Evolutionary conservation across 2,329 filamentous ascomycete species (phyloP).

Genomic region (Diaporthe nobilis): DNA sequence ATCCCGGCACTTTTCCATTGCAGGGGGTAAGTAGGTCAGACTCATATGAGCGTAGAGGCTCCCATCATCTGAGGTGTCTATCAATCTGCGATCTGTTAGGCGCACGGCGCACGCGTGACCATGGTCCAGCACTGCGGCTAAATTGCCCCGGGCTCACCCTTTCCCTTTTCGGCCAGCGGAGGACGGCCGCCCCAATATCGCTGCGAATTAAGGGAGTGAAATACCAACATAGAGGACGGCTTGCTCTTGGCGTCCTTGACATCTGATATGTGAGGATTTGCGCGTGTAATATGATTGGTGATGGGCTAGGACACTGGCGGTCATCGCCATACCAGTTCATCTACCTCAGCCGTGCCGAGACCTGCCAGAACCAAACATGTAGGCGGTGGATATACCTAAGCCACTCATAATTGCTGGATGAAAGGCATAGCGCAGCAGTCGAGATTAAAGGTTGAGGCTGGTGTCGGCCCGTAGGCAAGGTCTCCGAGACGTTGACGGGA

Average conservation of each 20-base stretch:
- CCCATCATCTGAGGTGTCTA: not conserved
- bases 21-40: not conserved
- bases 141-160: conserved; percentile 12
- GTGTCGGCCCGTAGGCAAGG: conserved; percentile 13
- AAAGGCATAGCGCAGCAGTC: not conserved
- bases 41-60: not conserved
- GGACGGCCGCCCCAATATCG: conserved; percentile 22
- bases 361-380: conserved; percentile 19
- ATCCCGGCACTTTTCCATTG: not conserved
- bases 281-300: conserved; percentile 24
- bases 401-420: conserved; percentile 12
- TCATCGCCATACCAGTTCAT: conserved; percentile 21
- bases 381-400: not conserved
- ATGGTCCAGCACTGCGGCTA: conserved; percentile 19
- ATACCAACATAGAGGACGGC: conserved; percentile 1
- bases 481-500: conserved; percentile 14
- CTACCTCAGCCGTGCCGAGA: conserved; percentile 24
- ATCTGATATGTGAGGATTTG: conserved; percentile 16
- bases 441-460: conserved; percentile 26
- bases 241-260: conserved; percentile 8
- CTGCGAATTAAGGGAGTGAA: conserved; percentile 18
- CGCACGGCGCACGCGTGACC: conserved; percentile 28
- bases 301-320: not conserved
- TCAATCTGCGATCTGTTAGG: conserved; percentile 8
- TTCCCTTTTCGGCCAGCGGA: conserved; percentile 33